Conservation (phyloP, 345 rosid genomes). For the Rhizophora mangle region DNA sequence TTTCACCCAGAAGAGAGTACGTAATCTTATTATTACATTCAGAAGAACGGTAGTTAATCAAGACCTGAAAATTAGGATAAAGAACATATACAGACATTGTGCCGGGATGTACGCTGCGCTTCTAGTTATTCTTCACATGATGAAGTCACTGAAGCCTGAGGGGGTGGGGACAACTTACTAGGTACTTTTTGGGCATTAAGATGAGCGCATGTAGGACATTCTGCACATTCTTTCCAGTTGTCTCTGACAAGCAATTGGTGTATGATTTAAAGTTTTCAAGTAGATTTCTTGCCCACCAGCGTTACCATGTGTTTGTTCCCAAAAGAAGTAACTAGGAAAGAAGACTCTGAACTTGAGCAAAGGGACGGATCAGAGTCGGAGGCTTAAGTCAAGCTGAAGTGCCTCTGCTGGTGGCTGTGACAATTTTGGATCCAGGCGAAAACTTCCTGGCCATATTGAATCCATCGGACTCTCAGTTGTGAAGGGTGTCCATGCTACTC, state of each 20-base stretch:
- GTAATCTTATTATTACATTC: background rate
- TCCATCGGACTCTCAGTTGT: slow-evolving; percentile 40
- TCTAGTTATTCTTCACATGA: slow-evolving; percentile 10
- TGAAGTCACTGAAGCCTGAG: background rate
- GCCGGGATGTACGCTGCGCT: background rate
- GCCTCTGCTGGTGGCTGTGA: slow-evolving; percentile 38
- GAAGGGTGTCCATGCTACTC: slow-evolving; percentile 38
- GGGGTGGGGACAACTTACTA: background rate
- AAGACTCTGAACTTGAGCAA: slow-evolving; percentile 16
- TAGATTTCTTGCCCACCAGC: slow-evolving; percentile 15
- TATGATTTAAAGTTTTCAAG: slow-evolving; percentile 3
- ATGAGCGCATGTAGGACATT: background rate
- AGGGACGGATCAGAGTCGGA: slow-evolving; percentile 43
- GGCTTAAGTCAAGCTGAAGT: slow-evolving; percentile 53
- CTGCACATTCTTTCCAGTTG: slow-evolving; percentile 22
- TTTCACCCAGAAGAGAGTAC: background rate
- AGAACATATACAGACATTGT: slow-evolving; percentile 11
- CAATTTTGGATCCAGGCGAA: slow-evolving; percentile 46
- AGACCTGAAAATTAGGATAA: slow-evolving; percentile 10
- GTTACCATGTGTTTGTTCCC: slow-evolving; percentile 28
- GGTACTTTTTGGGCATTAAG: background rate
- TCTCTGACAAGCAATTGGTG: slow-evolving; percentile 17
- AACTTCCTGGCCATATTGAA: slow-evolving; percentile 73
- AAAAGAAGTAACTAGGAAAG: slow-evolving; percentile 8
- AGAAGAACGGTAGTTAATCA: slow-evolving; percentile 7